phyloP scores from a whole-genome alignment of 2,329 filamentous ascomycete genomes.

The Exophiala mesophila region DNA sequence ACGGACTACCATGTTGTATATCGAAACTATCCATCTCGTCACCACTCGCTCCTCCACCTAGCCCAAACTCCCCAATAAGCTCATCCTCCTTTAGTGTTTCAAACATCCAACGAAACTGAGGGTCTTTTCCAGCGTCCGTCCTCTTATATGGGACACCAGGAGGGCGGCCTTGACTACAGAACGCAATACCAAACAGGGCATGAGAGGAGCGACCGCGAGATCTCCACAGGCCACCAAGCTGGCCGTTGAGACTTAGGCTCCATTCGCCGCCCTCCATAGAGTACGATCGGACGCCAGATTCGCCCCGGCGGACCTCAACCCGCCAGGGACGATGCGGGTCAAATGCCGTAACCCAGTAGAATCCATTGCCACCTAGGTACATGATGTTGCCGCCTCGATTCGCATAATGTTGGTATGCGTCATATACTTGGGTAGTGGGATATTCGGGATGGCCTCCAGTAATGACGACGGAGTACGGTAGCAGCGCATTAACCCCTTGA shows the following conservation, averaged over 20 bases:
- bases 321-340: constrained; percentile 28
- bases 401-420: constrained; percentile 30
- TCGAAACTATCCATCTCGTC: constrained; percentile 36
- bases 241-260: constrained; percentile 29
- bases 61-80: constrained; percentile 24
- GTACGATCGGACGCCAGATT: constrained; percentile 27
- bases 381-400: constrained; percentile 33
- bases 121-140: constrained; percentile 12
- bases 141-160: constrained; percentile 28
- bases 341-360: constrained; percentile 29
- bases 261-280: constrained; percentile 29
- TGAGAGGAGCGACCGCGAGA: constrained; percentile 29
- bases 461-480: constrained; percentile 28
- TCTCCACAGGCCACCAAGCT: constrained; percentile 33
- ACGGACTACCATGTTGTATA: constrained; percentile 29
- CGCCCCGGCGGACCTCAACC: constrained; percentile 32
- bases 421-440: constrained; percentile 28
- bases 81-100: constrained; percentile 18
- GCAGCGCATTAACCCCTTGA: constrained; percentile 21
- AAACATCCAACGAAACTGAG: constrained; percentile 22
- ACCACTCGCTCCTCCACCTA: constrained; percentile 32
- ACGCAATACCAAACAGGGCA: constrained; percentile 31
- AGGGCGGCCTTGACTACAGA: constrained; percentile 29
- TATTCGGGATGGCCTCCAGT: constrained; percentile 36
- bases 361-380: constrained; percentile 38